A percentile compares a stretch with the other conserved stretches of the same genome.
These are phyloP conservation scores for Chaetomium globosum DNA, from an alignment of 2,329 filamentous ascomycete genomes.

Conservation along the genomic window DNA sequence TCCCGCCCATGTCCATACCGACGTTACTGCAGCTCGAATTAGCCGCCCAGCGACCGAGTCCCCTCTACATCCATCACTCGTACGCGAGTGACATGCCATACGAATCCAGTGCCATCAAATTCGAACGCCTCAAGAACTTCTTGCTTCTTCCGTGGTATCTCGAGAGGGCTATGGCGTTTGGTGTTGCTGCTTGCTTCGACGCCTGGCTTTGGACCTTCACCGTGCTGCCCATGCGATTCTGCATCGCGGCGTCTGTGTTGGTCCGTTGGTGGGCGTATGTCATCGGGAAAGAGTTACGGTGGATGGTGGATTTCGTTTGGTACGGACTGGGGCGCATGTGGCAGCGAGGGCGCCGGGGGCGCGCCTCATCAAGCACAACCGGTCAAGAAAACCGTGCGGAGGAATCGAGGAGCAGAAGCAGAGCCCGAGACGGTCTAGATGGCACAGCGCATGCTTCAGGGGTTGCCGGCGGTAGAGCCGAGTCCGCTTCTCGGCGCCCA, in stretches of 20 bases:
- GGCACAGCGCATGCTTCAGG: background rate
- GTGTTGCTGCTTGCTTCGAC: slow-evolving; percentile 86
- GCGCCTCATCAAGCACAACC: slow-evolving; percentile 39
- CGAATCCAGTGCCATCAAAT: slow-evolving; percentile 88
- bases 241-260: slow-evolving; percentile 76
- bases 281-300: slow-evolving; percentile 69
- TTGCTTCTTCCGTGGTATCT: slow-evolving; percentile 78
- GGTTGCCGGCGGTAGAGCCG: background rate
- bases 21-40: slow-evolving; percentile 67
- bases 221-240: slow-evolving; percentile 85
- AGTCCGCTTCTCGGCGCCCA: slow-evolving; percentile 18
- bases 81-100: slow-evolving; percentile 68
- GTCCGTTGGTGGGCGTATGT: slow-evolving; percentile 76
- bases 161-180: slow-evolving; percentile 84
- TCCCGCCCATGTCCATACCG: slow-evolving; percentile 68
- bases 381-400: slow-evolving; percentile 39
- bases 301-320: slow-evolving; percentile 76
- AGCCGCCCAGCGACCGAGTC: slow-evolving; percentile 63
- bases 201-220: slow-evolving; percentile 97
- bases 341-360: slow-evolving; percentile 59
- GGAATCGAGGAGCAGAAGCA: slow-evolving; percentile 47
- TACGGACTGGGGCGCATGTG: slow-evolving; percentile 78
- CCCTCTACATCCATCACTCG: slow-evolving; percentile 66
- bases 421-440: slow-evolving; percentile 30
- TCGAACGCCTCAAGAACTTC: slow-evolving; percentile 89